Evolutionary conservation across 208 protist genomes (phyloP), one percentile per base, ranked within the genome.

Genomic region (Angomonas ambiguus): DNA sequence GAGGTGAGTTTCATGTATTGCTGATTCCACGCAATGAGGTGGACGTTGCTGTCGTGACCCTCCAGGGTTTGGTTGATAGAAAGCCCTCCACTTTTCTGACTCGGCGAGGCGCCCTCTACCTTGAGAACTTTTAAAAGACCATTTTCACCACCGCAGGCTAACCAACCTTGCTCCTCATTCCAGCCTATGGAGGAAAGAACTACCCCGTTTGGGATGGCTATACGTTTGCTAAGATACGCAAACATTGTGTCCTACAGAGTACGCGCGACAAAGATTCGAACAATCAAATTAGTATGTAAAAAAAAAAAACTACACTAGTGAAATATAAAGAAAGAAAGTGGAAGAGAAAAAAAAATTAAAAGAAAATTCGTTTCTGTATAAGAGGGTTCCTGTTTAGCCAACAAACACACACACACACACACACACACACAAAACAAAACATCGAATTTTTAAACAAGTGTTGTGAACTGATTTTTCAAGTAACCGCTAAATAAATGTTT

Each of bases 121-220:
- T 98, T 97, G 48, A 98, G 76, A 33, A 98, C 94, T 82, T 98
- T 99, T 35, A 99, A 79, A 22, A 98, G 70, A 0, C 97, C 97
- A n/a, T 91, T 85, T 32, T 88, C 91, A n/a, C 97, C 95, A 32
- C 96, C 97, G 62, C 94, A 97, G 8, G 96, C 96, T 28, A 99
- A 95, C 96, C 97, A 98, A 24, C 97, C 97, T 38, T 98, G 85
- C n/a, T 94, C 87, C 48, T 86, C 76, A 74, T 98, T 98, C 97
- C 97, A 99, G 4, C 80, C 71, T 32, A 98, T 79, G 33, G 80
- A 81, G 22, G 90, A 81, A 27, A 99, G 79, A 31, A 76, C 72
- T 30, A 85, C 83, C 28, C 85, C 91, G 60, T 98, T 97, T 3
- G 97, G 97, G 53, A 99, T 98, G 42, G 94, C 93, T 51, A 99